These are phyloP conservation scores for Diaporthe helianthi DNA, from an alignment of 2,329 filamentous ascomycete species.

Conservation along the genomic window DNA sequence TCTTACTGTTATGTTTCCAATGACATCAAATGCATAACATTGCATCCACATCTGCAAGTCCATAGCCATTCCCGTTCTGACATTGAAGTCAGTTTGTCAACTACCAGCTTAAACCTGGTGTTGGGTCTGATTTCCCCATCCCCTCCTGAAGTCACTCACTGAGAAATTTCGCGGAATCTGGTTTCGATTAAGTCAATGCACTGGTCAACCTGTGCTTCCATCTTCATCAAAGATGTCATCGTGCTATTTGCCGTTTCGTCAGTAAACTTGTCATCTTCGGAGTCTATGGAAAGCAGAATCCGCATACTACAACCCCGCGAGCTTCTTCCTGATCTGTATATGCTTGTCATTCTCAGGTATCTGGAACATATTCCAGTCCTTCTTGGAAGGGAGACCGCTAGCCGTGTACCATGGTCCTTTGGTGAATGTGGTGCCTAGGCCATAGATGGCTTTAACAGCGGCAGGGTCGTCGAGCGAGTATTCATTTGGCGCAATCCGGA, in stretches of 20 bases:
- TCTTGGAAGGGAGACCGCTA: constrained; percentile 10
- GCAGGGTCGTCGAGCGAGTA: constrained; percentile 49
- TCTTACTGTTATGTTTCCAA: constrained; percentile 27
- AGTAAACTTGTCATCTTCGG: not conserved
- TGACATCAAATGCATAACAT: constrained; percentile 32
- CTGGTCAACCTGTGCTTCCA: constrained; percentile 10
- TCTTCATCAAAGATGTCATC: not conserved
- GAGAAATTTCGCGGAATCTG: constrained; percentile 3
- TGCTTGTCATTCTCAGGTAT: constrained; percentile 16
- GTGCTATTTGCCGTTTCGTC: not conserved
- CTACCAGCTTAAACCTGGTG: not conserved
- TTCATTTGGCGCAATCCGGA: constrained; percentile 50
- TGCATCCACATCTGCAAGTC: constrained; percentile 26
- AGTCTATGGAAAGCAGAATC: too few relatives aligned
- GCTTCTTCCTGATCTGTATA: not conserved
- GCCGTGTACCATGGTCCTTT: constrained; percentile 44
- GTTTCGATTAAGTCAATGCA: not conserved
- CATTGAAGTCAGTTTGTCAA: not conserved
- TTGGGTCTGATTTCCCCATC: not conserved
- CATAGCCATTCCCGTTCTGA: not conserved
- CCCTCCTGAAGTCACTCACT: too few relatives aligned
- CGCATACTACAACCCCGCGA: constrained; percentile 1
- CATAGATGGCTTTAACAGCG: constrained; percentile 50
- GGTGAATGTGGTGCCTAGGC: constrained; percentile 46
- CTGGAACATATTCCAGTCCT: constrained; percentile 7